A percentile compares a stretch with the other conserved stretches of the same genome.
Conservation (phyloP, 2,329 filamentous ascomycete genomes). For the Verticillium klebahnii region DNA sequence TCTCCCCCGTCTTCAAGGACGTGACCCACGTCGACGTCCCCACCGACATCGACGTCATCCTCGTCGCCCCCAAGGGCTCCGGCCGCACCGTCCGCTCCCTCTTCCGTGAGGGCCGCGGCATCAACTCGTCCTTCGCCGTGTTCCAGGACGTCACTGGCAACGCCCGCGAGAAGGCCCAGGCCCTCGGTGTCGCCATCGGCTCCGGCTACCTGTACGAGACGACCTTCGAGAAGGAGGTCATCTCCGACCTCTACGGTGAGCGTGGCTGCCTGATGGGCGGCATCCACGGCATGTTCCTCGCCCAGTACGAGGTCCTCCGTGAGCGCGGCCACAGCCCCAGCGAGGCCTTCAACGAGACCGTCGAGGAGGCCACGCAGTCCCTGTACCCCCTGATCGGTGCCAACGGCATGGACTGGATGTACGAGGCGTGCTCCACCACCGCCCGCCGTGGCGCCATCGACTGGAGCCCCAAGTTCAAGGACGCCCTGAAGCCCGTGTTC, state of each 20-base stretch:
- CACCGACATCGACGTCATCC: slow-evolving; percentile 95
- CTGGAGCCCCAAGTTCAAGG: slow-evolving; percentile 97
- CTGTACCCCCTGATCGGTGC: slow-evolving; percentile 96
- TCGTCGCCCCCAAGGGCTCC: slow-evolving; percentile 98
- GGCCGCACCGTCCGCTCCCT: slow-evolving; percentile 97
- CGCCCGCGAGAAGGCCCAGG: slow-evolving; percentile 96
- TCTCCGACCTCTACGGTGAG: slow-evolving; percentile 99
- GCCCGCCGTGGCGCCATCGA: slow-evolving; percentile 97
- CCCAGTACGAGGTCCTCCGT: slow-evolving; percentile 99
- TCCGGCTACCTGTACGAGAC: slow-evolving; percentile 99
- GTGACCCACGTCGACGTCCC: slow-evolving; percentile 98
- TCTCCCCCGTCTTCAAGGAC: slow-evolving; percentile 99
- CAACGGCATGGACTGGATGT: slow-evolving; percentile 99
- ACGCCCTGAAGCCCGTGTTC: slow-evolving; percentile 97
- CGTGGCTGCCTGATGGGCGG: slow-evolving; percentile 99
- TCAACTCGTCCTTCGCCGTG: slow-evolving; percentile 99
- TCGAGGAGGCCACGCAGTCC: slow-evolving; percentile 97
- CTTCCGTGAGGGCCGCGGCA: slow-evolving; percentile 98
- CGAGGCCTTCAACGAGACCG: slow-evolving; percentile 99
- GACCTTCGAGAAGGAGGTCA: slow-evolving; percentile 99
- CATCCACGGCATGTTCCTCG: slow-evolving; percentile 99
- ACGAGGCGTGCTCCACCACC: slow-evolving; percentile 98
- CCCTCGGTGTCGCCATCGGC: slow-evolving; percentile 94
- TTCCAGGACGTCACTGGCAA: slow-evolving; percentile 98
- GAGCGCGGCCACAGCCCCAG: slow-evolving; percentile 96